Percentiles rank a stretch among this genome's conserved stretches.
phyloP scores from a whole-genome alignment of 208 protist species.

The Borovskyia barvae region DNA sequence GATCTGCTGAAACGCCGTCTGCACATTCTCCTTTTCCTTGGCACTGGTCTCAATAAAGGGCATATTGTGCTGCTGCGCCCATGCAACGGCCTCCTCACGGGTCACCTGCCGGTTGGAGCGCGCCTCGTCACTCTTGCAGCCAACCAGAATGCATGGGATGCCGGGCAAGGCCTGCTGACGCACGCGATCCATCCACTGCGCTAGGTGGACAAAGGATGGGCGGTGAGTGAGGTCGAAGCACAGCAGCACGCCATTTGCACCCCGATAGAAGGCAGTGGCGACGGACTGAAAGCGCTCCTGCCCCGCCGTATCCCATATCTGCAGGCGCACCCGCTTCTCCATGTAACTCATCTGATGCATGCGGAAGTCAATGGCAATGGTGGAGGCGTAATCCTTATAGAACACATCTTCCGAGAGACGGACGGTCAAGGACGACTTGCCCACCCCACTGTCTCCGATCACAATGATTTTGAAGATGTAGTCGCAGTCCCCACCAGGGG shows the following conservation, averaged over 20 bases:
- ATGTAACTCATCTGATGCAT: conserved; percentile 91
- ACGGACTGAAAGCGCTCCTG: conserved; percentile 93
- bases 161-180: conserved; percentile 88
- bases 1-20: conserved; percentile 91
- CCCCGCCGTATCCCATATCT: conserved; percentile 93
- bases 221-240: conserved; percentile 98
- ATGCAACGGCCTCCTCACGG: conserved; percentile 79
- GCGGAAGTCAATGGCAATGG: conserved; percentile 90
- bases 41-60: conserved; percentile 89
- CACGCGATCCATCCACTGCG: conserved; percentile 98
- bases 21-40: conserved; percentile 92
- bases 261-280: conserved; percentile 92
- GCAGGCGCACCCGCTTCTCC: conserved; percentile 88
- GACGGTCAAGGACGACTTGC: conserved; percentile 90
- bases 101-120: conserved; percentile 78
- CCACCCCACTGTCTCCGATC: conserved; percentile 91
- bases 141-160: conserved; percentile 94
- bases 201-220: conserved; percentile 94
- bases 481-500: conserved; percentile 86
- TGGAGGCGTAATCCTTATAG: conserved; percentile 88
- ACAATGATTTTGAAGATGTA: conserved; percentile 96
- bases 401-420: conserved; percentile 92
- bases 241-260: conserved; percentile 93
- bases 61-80: conserved; percentile 87
- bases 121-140: conserved; percentile 96